Evolutionary conservation across 1,284 basidiomycete genomes (phyloP).

Genomic region (Amylostereum areolatum): DNA sequence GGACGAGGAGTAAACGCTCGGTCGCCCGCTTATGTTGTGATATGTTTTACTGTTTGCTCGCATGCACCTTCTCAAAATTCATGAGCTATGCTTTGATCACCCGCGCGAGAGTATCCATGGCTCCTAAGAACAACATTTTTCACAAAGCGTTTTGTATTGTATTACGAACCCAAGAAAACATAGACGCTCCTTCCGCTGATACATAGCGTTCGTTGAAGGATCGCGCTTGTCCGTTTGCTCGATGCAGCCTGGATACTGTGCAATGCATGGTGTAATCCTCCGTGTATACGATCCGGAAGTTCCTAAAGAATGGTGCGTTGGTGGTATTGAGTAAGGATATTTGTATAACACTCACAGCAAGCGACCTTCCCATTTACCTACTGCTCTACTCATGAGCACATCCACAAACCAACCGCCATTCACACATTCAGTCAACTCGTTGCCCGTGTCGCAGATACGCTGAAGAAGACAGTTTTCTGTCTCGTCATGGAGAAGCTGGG

Average conservation of each 20-base stretch:
- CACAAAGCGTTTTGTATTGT: constrained; percentile 27
- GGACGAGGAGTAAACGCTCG: constrained; percentile 43
- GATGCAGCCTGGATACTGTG: constrained; percentile 46
- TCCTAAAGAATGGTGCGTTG: constrained; percentile 32
- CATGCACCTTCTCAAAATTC: not conserved
- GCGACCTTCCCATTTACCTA: constrained; percentile 77
- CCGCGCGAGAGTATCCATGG: no score
- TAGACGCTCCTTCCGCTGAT: constrained; percentile 8
- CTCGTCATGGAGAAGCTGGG: constrained; percentile 71
- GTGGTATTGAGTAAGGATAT: not conserved
- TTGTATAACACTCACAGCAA: constrained; percentile 48
- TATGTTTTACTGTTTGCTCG: not conserved
- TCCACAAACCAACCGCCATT: constrained; percentile 77
- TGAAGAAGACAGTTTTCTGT: constrained; percentile 60
- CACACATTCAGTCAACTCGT: constrained; percentile 43
- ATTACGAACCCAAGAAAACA: constrained; percentile 46
- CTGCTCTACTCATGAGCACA: constrained; percentile 49
- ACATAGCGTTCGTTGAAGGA: constrained; percentile 31
- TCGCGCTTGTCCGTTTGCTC: constrained; percentile 32
- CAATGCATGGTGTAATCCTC: constrained; percentile 47
- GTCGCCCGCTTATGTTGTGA: not conserved
- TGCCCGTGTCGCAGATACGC: constrained; percentile 62
- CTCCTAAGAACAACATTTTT: no score
- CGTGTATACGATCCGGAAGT: constrained; percentile 52
- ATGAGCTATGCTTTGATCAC: not conserved